phyloP scores from a whole-genome alignment of 495 filamentous ascomycete genomes.

The Neurospora sp. region DNA sequence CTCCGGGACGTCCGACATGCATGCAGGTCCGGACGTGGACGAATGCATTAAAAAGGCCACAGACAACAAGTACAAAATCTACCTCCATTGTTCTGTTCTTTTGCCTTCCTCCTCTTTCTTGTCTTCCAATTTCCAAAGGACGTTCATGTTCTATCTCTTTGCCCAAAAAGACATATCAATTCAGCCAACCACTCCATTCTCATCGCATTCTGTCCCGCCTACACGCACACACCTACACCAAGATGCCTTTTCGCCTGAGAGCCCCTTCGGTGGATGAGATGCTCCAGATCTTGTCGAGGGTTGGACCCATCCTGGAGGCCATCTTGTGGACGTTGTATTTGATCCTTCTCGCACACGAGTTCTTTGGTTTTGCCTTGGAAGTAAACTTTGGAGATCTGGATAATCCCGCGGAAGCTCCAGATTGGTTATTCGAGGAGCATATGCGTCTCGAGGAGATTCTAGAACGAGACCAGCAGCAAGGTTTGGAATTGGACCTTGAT shows the following conservation, averaged over 20 bases:
- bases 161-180: not conserved
- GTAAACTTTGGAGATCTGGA: not conserved
- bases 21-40: not conserved
- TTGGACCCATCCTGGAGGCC: not conserved
- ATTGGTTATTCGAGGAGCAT: not conserved
- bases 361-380: not conserved
- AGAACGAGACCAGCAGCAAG: not conserved
- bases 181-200: not conserved
- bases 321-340: not conserved
- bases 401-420: not conserved
- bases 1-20: not conserved
- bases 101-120: not conserved
- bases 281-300: not conserved
- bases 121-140: not conserved
- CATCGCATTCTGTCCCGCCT: not conserved
- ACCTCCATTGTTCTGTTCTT: not conserved
- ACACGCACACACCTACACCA: not conserved
- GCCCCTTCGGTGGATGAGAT: not conserved
- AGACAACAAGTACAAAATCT: not conserved
- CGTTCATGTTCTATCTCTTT: not conserved
- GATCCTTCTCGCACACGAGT: not conserved
- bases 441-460: not conserved
- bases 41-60: not conserved
- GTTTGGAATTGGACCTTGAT: not conserved
- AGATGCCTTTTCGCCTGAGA: not conserved